Evolutionary conservation across 208 protist species (phyloP).

Genomic region (Wallacemonas sp.): DNA sequence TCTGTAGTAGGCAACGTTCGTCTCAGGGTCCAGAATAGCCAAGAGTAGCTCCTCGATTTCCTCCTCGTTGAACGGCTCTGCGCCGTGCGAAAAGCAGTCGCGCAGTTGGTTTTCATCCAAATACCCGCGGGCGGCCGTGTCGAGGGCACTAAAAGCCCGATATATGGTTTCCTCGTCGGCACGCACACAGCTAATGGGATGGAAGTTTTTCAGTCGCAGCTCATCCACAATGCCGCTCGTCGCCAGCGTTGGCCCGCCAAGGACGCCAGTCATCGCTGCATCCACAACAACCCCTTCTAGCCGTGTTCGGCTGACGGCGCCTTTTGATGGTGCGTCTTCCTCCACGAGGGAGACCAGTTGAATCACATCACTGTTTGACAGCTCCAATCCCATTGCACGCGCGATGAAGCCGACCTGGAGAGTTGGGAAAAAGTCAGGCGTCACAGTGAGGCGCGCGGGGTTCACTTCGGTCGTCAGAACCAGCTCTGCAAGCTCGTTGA

Average conservation of each 20-base stretch:
- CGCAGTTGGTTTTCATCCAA: constrained; percentile 64
- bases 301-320: constrained; percentile 46
- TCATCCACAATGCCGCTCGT: constrained; percentile 14
- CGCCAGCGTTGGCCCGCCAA: constrained; percentile 44
- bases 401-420: constrained; percentile 78
- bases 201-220: not conserved
- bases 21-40: constrained; percentile 74
- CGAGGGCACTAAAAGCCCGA: constrained; percentile 68
- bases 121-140: constrained; percentile 65
- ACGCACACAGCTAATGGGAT: constrained; percentile 44
- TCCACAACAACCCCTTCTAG: constrained; percentile 66
- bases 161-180: constrained; percentile 63
- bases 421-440: constrained; percentile 53
- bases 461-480: constrained; percentile 25
- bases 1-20: constrained; percentile 68
- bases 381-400: constrained; percentile 84
- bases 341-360: constrained; percentile 72
- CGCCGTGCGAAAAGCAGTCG: constrained; percentile 44
- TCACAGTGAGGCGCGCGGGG: not conserved
- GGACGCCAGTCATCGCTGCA: constrained; percentile 70
- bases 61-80: constrained; percentile 67
- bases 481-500: constrained; percentile 34
- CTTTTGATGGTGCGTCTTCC: constrained; percentile 57
- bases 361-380: constrained; percentile 58
- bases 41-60: constrained; percentile 83